Conservation (phyloP, 441 rosid species). For the Capsella rubella region DNA sequence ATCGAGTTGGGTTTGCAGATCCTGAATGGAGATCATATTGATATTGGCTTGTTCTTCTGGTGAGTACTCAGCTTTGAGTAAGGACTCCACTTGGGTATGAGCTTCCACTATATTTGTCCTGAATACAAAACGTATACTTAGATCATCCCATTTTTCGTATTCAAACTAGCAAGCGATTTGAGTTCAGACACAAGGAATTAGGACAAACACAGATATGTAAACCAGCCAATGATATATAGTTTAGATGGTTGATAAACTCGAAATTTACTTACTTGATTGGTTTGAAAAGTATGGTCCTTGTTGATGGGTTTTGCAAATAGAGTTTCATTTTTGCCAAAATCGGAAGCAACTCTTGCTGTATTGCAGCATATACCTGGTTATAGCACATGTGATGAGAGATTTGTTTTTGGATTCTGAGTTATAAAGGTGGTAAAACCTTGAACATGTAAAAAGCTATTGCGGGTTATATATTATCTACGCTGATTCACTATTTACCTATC, state of each 20-base stretch:
- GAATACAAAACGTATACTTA: not conserved
- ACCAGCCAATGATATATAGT: conserved; percentile 11
- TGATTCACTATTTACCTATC: not conserved
- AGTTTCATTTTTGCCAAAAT: conserved; percentile 91
- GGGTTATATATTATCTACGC: not conserved
- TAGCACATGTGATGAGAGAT: conserved; percentile 18
- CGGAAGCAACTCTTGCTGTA: conserved; percentile 74
- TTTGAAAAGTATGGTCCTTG: conserved; percentile 88
- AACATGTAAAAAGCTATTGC: not conserved
- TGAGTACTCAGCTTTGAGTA: too few relatives aligned
- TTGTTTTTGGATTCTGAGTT: not conserved
- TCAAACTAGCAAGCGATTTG: conserved; percentile 3
- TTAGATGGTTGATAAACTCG: not conserved
- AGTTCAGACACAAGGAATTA: conserved; percentile 4
- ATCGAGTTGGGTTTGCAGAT: too few relatives aligned
- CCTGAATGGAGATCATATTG: too few relatives aligned
- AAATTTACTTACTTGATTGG: conserved; percentile 79
- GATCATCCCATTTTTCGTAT: conserved; percentile 17
- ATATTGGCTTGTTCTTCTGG: too few relatives aligned
- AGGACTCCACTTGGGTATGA: conserved; percentile 22
- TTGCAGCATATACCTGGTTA: conserved; percentile 78
- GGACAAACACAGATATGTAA: not conserved
- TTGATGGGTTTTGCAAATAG: conserved; percentile 87
- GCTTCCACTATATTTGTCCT: too few relatives aligned
- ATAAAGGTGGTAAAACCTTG: not conserved